phyloP scores from a whole-genome alignment of 805 yeast genomes.

The Millerago galiae region DNA sequence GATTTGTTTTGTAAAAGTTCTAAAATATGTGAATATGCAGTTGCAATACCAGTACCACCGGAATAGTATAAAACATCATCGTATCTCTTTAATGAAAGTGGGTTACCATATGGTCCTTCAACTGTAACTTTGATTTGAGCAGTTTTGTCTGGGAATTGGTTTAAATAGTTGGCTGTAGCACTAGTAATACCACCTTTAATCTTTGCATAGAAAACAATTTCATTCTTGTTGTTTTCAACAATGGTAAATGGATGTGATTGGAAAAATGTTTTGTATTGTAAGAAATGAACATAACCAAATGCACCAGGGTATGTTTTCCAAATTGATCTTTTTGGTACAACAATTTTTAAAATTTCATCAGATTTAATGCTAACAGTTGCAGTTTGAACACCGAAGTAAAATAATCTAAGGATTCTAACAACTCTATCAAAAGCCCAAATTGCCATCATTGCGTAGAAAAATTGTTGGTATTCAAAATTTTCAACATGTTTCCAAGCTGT shows the following conservation, averaged over 20 bases:
- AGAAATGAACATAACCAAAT: conserved; percentile 52
- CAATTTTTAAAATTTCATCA: conserved; percentile 40
- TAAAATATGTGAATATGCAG: conserved; percentile 38
- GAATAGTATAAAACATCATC: conserved; percentile 38
- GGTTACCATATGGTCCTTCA: conserved; percentile 63
- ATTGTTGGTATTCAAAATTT: conserved; percentile 44
- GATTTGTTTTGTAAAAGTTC: conserved; percentile 17
- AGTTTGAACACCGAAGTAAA: conserved; percentile 18
- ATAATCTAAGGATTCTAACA: conserved; percentile 29
- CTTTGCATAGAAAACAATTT: conserved; percentile 40
- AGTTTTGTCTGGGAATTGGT: conserved; percentile 20
- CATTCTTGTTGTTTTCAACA: conserved; percentile 33
- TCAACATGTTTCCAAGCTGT: conserved; percentile 54
- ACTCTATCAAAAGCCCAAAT: conserved; percentile 50
- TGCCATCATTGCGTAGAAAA: conserved; percentile 27
- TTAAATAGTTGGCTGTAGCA: conserved; percentile 23
- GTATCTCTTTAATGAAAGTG: conserved; percentile 29
- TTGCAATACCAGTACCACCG: conserved; percentile 50
- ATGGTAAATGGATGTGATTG: conserved; percentile 74
- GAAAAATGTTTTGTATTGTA: conserved; percentile 47
- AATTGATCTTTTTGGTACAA: conserved; percentile 32
- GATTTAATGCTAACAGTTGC: conserved; percentile 24
- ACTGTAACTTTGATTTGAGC: conserved; percentile 31
- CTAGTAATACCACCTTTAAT: conserved; percentile 48
- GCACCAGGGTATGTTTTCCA: conserved; percentile 53